Base-by-base conservation (phyloP, 495 filamentous ascomycete species). In the Umbilicaria muhlenbergii region DNA sequence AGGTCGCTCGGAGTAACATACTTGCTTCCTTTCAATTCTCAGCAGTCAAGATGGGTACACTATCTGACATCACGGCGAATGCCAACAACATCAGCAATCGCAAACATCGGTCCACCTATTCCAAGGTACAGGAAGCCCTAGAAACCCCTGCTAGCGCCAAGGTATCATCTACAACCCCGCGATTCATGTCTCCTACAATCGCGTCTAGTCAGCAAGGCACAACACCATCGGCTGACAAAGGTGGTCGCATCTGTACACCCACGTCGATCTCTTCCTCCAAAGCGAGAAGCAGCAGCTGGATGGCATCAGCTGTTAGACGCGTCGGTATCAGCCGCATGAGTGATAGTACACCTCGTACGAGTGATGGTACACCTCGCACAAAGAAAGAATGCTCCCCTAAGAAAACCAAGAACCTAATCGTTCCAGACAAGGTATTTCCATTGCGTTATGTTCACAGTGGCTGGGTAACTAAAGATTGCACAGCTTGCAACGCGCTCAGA, bases 101-200 rank as follows among this genome's bases (percentile, higher is more conserved):
- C 32, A 35, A 28, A 28, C 8, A 1, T 1, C 24, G 32, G 33
- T 42, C 47, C 5, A 42, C 15, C 16, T 51, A 46, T 16, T 44
- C 50, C 16, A 44, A 42, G 35, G 48, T 37, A 13, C 48, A 44
- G 33, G 41, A 44, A n/a, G 17, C 47, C 11, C 36, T 50, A 3
- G 36, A 39, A 5, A 42, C 36, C 14, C 43, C 48, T 14, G 33
- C 19, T 16, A 37, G 40, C 24, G 24, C 8, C 24, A 28, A 28
- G 24, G 24, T 28, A 28, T 28, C 24, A 6, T 28, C 36, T 11
- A 45, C 21, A 14, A 42, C 42, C 40, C 47, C 50, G n/a, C 48
- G 51, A 38, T 56, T 56, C 45, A 56, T 56, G 53, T 51, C 50
- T 12, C 53, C 53, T 35, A 56, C 53, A 6, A 33, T 50, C 34